These are phyloP conservation scores for Marvania coccoides DNA, from an alignment of 139 green algal species.

Conservation along the genomic window DNA sequence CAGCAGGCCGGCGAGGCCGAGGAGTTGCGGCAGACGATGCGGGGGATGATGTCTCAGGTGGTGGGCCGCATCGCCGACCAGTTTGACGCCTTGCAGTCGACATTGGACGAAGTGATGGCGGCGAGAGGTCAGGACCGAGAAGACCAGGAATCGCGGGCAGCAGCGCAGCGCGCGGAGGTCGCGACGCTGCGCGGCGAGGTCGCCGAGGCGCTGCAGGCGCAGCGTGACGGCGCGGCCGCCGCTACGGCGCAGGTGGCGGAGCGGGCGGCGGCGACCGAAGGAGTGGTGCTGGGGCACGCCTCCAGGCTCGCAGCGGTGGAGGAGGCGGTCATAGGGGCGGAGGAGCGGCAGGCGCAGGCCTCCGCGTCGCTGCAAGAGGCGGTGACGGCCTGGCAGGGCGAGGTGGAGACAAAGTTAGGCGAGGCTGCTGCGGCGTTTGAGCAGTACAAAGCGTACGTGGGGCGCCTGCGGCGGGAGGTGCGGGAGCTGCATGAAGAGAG, in stretches of 20 bases:
- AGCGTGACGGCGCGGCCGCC: not conserved
- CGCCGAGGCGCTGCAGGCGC: not conserved
- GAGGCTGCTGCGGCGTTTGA: conserved; percentile 1
- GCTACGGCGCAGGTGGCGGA: not conserved
- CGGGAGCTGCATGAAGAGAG: not conserved
- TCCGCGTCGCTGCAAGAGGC: not conserved
- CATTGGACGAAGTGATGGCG: conserved; percentile 16
- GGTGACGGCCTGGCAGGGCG: not conserved
- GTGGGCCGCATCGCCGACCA: conserved; percentile 27
- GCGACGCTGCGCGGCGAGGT: not conserved
- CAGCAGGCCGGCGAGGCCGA: conserved; percentile 2
- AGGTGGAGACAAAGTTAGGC: not conserved
- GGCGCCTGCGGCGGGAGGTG: conserved; percentile 17
- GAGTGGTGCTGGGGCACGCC: not conserved
- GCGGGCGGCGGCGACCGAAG: not conserved
- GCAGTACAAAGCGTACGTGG: conserved; percentile 20
- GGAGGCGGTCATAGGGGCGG: not conserved
- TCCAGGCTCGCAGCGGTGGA: not conserved
- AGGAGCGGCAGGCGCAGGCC: not conserved
- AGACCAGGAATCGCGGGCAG: not conserved
- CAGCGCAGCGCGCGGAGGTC: not conserved
- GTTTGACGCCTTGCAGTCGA: conserved; percentile 27
- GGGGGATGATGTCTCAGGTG: conserved; percentile 1
- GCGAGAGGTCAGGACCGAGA: not conserved
- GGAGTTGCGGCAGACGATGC: conserved; percentile 5